These are phyloP conservation scores for Leccinum variicolor DNA, from an alignment of 768 basidiomycete genomes.

Conservation along the genomic window DNA sequence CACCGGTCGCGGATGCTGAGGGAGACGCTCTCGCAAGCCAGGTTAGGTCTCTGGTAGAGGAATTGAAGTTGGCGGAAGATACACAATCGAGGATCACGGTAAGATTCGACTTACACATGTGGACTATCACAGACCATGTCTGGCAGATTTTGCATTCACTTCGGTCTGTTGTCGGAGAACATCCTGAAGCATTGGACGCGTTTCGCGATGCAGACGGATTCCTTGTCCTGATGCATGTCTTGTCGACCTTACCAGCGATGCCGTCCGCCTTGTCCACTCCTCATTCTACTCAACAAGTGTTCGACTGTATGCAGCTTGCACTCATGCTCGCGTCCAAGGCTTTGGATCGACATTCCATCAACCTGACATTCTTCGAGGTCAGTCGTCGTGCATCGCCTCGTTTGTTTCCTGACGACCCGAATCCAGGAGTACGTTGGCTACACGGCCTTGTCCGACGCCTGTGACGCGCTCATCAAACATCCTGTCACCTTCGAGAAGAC, in stretches of 20 bases:
- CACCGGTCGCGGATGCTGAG: neutral
- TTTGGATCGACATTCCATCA: slow-evolving; percentile 51
- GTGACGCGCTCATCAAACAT: slow-evolving; percentile 49
- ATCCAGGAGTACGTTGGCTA: slow-evolving; percentile 54
- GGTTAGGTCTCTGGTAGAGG: slow-evolving; percentile 68
- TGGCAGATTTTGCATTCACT: slow-evolving; percentile 63
- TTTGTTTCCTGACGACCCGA: neutral
- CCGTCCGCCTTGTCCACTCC: slow-evolving; percentile 28
- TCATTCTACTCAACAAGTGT: slow-evolving; percentile 37
- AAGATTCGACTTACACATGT: slow-evolving; percentile 6
- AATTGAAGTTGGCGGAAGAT: slow-evolving; percentile 57
- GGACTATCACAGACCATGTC: neutral
- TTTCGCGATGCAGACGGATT: slow-evolving; percentile 85
- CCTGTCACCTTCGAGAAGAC: slow-evolving; percentile 48
- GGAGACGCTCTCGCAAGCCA: slow-evolving; percentile 33
- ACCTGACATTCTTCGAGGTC: slow-evolving; percentile 67
- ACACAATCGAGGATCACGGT: slow-evolving; percentile 52
- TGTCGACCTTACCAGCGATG: slow-evolving; percentile 51
- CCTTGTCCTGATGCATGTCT: slow-evolving; percentile 65
- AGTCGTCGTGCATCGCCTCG: slow-evolving; percentile 29
- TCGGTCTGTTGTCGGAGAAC: slow-evolving; percentile 62
- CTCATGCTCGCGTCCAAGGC: slow-evolving; percentile 67
- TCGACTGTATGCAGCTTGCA: slow-evolving; percentile 56
- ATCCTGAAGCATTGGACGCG: slow-evolving; percentile 62
- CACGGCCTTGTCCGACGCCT: slow-evolving; percentile 56